phyloP scores from a whole-genome alignment of 257 asterid genomes.

The Catharanthus roseus region DNA sequence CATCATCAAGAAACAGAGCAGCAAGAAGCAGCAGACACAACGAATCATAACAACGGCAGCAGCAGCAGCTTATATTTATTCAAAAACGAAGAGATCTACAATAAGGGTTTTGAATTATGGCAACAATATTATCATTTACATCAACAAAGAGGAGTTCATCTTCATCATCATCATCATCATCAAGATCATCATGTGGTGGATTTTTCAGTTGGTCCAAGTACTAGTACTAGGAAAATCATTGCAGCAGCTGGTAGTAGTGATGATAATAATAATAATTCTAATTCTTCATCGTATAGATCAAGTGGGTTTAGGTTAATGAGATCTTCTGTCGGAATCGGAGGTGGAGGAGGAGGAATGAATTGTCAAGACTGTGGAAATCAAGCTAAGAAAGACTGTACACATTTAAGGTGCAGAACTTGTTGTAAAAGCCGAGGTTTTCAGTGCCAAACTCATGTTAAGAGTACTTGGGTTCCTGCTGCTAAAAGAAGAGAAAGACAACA shows the following conservation, averaged over 20 bases:
- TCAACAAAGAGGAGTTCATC: too few relatives aligned
- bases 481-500: constrained; percentile 63
- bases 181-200: constrained; percentile 30
- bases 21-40: background rate
- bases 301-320: constrained; percentile 45
- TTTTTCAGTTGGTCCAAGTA: constrained; percentile 41
- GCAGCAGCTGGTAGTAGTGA: too few relatives aligned
- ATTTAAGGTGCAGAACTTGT: constrained; percentile 65
- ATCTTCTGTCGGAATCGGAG: constrained; percentile 23
- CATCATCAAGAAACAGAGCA: constrained; percentile 23
- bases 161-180: constrained; percentile 5
- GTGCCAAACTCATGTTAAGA: constrained; percentile 62
- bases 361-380: constrained; percentile 79
- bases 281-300: constrained; percentile 31
- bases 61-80: constrained; percentile 39
- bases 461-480: constrained; percentile 82
- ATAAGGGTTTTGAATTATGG: constrained; percentile 90
- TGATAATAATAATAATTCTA: constrained; percentile 22
- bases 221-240: too few relatives aligned
- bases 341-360: constrained; percentile 41
- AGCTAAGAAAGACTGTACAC: constrained; percentile 67
- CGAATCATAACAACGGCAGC: background rate
- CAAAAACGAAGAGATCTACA: constrained; percentile 68
- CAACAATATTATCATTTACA: constrained; percentile 53
- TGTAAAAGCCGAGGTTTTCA: constrained; percentile 70